Evolutionary conservation across 495 filamentous ascomycete genomes (phyloP).

Genomic region (Trichoderma gamsii): DNA sequence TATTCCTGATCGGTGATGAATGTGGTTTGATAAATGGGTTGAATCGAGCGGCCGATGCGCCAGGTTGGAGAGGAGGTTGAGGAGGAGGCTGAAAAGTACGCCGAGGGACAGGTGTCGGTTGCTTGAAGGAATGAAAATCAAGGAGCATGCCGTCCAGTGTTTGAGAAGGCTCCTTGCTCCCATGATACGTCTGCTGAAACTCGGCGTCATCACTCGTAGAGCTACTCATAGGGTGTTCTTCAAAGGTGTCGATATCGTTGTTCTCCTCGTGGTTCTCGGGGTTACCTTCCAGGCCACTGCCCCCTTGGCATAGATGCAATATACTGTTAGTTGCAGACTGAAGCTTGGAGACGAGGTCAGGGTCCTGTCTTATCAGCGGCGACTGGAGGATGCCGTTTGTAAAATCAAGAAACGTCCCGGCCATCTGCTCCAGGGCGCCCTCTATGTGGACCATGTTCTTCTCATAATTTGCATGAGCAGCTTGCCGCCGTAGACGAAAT

Average conservation of each 20-base stretch:
- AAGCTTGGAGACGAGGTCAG: neutral
- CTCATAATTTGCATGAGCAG: neutral
- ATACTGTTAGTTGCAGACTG: neutral
- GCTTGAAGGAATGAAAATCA: neutral
- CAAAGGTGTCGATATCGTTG: neutral
- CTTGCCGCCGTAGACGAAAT: neutral
- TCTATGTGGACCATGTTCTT: neutral
- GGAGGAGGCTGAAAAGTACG: neutral
- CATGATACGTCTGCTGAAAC: neutral
- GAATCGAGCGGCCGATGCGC: neutral
- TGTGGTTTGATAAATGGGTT: neutral
- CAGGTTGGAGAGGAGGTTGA: neutral
- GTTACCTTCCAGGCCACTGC: neutral
- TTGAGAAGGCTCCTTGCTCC: neutral
- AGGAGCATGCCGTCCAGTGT: neutral
- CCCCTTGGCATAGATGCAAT: neutral
- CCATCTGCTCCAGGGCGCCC: constrained; percentile 7
- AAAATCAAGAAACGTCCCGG: neutral
- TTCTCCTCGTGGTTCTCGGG: neutral
- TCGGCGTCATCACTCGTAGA: neutral
- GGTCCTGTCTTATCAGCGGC: neutral
- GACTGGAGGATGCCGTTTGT: neutral
- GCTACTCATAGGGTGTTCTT: neutral
- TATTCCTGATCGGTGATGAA: neutral
- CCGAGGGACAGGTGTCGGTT: neutral